Base-by-base conservation (phyloP, 108 stramenopile genomes). In the Fragilaria radians region DNA sequence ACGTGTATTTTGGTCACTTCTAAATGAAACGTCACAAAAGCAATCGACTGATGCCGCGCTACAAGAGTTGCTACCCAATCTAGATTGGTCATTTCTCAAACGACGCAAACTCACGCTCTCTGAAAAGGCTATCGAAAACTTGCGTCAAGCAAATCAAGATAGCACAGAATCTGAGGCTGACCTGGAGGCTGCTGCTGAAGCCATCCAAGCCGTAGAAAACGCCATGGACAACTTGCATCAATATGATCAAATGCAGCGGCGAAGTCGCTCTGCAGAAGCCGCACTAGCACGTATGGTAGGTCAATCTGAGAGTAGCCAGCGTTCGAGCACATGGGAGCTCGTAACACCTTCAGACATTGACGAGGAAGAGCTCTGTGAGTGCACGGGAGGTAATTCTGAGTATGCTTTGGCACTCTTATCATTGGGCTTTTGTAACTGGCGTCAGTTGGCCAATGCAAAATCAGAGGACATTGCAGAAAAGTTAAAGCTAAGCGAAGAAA, bases 101-200 rank as follows among this genome's bases (percentile, higher is more conserved):
- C 77, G 82, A 22, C 74, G 87, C 46, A 80, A 73, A 28, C 78
- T 83, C 53, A 79, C 75, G 61, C 52, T 84, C 26, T 85, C 81
- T 46, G 93, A 83, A 55, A 94, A 94, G 73, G 93, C 93, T 0
- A 57, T 61, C 55, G 88, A 90, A 46, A 89, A 94, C 65, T 58
- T 80, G 55, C 78, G 82, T 24, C 89, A 91, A 64, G 52, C 65
- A 33, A 59, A 76, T 57, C 59, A 71, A 65, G 57, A 19, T 46
- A 55, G 28, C 4, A 48, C 18, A 24, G 56, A 67, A 48, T 24
- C 34, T 7, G 50, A 71, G 22, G 63, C 63, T 19, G 70, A 68
- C 7, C 54, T 76, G 61, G 70, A 78, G 60, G 69, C 70, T 31
- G 77, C 77, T 32, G 58, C 49, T 22, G 66, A 72, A 33, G 77